phyloP scores from a whole-genome alignment of 2,329 filamentous ascomycete genomes.

The Drechslerella dactyloides region DNA sequence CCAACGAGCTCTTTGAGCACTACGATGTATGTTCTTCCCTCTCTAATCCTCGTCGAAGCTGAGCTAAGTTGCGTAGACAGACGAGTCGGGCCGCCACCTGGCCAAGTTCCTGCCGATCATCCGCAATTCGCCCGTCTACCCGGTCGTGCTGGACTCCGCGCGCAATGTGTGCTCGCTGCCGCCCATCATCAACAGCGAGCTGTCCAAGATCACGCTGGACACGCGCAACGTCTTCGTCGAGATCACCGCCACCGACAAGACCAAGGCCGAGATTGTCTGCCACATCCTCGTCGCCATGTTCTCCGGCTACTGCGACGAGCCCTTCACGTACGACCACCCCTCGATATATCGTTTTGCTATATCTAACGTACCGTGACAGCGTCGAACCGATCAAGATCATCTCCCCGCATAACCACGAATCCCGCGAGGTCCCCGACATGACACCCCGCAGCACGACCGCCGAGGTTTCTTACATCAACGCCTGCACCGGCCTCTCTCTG shows the following conservation, averaged over 20 bases:
- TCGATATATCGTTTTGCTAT: not conserved
- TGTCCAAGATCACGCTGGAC: slow-evolving; percentile 91
- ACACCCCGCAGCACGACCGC: slow-evolving; percentile 77
- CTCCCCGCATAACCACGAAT: slow-evolving; percentile 86
- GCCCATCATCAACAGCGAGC: slow-evolving; percentile 96
- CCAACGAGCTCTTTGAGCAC: slow-evolving; percentile 86
- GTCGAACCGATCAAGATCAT: slow-evolving; percentile 92
- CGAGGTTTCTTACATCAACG: slow-evolving; percentile 91
- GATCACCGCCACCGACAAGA: slow-evolving; percentile 92
- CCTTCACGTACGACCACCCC: slow-evolving; percentile 69
- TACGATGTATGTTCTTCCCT: slow-evolving; percentile 69
- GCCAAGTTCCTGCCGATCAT: slow-evolving; percentile 93
- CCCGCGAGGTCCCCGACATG: slow-evolving; percentile 80
- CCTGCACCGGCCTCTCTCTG: slow-evolving; percentile 82
- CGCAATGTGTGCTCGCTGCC: slow-evolving; percentile 87
- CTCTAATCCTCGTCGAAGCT: slow-evolving; percentile 2
- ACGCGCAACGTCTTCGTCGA: slow-evolving; percentile 97
- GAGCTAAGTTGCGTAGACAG: slow-evolving; percentile 65
- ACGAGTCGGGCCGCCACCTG: slow-evolving; percentile 72
- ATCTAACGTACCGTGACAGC: slow-evolving; percentile 53
- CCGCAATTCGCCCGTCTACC: slow-evolving; percentile 89
- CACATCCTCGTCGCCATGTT: slow-evolving; percentile 98
- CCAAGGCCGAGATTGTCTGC: slow-evolving; percentile 93
- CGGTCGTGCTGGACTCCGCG: slow-evolving; percentile 91
- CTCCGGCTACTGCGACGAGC: slow-evolving; percentile 83